Evolutionary conservation across 495 filamentous ascomycete genomes (phyloP), one percentile per base, ranked within the genome.

Genomic region (Aspergillus carlsbadensis): DNA sequence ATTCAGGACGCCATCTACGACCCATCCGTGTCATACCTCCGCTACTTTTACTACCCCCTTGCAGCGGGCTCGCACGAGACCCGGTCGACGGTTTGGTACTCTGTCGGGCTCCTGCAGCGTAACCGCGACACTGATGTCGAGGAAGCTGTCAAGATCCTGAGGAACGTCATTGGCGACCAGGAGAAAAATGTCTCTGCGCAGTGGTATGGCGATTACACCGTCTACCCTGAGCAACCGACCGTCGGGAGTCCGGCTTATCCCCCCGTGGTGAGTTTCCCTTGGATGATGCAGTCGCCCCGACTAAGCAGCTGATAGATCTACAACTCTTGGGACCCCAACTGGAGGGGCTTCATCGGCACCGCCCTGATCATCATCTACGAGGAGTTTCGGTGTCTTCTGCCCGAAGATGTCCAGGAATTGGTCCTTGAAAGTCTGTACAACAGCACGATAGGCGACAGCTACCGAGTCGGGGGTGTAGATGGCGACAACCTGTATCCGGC

Each of bases 401-500:
- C 66, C 7, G 39, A 29, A 10, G 56, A 65, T 20, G 61, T 69
- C 10, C 63, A 66, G 5, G 20, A 46, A 10, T 57, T 73, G 22
- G 61, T 77, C 22, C 60, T 68, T 14, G 64, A 66, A 10, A 70
- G 65, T 18, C 51, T 76, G 6, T 64, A 68, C 48, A 71, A 73
- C 55, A 62, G 55, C 17, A 72, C 72, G 5, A 58, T 69, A 21
- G 74, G 74, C 1, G 74, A 77, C 45, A 54, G 51, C 10, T 77
- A 77, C 31, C 68, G 74, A 5, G 74, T 77, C 37, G 73, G 73
- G 22, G 73, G 71, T 7, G 68, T 76, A 11, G 71, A 77, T 33
- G 65, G 56, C n/a, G 74, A 77, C 29, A 77, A 77, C 44, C 56
- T 76, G 5, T 76, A 75, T 47, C 74, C 74, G 1, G 69, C 70